Conservation (phyloP, 2,329 filamentous ascomycete species). For the Fusarium subtropicale region DNA sequence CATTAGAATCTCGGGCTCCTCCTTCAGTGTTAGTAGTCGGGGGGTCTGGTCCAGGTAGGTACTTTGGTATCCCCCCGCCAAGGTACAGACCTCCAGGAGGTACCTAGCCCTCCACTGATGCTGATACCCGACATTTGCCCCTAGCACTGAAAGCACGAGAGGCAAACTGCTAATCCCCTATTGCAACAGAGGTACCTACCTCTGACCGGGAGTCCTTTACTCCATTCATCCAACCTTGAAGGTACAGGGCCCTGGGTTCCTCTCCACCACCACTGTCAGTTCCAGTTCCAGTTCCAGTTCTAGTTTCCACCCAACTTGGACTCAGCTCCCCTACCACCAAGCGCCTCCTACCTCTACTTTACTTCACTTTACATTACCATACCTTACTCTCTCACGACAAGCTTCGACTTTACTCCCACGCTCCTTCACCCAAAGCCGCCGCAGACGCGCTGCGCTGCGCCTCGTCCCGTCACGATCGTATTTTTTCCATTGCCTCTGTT, state of each 20-base stretch:
- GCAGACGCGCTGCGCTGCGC: conserved; percentile 46
- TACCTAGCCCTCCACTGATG: conserved; percentile 8
- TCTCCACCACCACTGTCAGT: conserved; percentile 33
- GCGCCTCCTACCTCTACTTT: conserved; percentile 37
- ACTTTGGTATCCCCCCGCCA: not conserved
- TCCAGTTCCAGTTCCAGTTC: not conserved
- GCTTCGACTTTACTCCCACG: conserved; percentile 48
- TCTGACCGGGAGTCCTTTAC: conserved; percentile 21
- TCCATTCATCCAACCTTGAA: conserved; percentile 3
- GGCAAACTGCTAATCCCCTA: conserved; percentile 30
- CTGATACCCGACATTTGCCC: conserved; percentile 34
- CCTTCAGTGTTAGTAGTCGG: not conserved
- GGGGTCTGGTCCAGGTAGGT: conserved; percentile 7
- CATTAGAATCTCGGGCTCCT: conserved; percentile 8
- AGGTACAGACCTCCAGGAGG: conserved; percentile 1
- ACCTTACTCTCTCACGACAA: conserved; percentile 43
- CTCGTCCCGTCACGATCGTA: conserved; percentile 33
- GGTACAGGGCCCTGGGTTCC: conserved; percentile 17
- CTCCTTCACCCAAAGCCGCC: conserved; percentile 45
- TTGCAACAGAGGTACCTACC: conserved; percentile 20
- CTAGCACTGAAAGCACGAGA: conserved; percentile 16
- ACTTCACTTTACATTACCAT: conserved; percentile 35
- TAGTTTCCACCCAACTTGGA: conserved; percentile 25
- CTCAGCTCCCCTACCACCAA: conserved; percentile 45
- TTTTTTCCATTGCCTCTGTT: conserved; percentile 37